Evolutionary conservation across 352 stramenopile species (phyloP), one percentile per base, ranked within the genome.

Genomic region (Thraustochytrium striatum): DNA sequence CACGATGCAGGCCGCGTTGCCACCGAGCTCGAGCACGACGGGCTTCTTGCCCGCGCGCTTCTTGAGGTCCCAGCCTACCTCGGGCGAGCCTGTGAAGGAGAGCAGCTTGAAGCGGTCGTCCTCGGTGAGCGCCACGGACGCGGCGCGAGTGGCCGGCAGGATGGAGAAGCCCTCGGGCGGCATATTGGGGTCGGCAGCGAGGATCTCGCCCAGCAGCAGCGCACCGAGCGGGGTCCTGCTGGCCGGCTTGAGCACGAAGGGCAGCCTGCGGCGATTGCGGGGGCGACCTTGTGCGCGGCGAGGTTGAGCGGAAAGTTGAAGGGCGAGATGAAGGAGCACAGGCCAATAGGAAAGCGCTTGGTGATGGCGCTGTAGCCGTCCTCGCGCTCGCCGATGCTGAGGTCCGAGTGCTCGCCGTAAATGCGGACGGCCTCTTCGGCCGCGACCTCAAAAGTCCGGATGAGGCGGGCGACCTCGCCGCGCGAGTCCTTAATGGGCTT

Each of bases 261-360:
- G 78, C 81, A 84, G n/a, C 82, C 82, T 0, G 82, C 83, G 2
- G 83, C 83, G 57, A 85, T 83, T 13, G 82, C 72, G n/a, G 82
- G 82, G 32, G 83, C 82, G 0, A 85, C 58, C 61, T 85, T 85
- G 78, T 83, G 57, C 19, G 82, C 82, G 19, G 81, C 79, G 44
- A 85, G 61, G 28, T 79, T 82, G 25, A 85, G 70, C 25, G 82
- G 82, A 68, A 84, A 85, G 44, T 85, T 85, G 44, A 79, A 84
- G 7, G 81, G 81, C 33, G 81, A 82, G 35, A 85, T 83, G 38
- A 84, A 58, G 21, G 36, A 53, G 57, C 80, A 38, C 7, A 72
- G 72, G 35, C 82, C 82, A 33, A 39, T 38, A 16, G 82, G 82
- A 38, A 85, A 72, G 50, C 79, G 72, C 41, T 83, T 83, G 19